These are phyloP conservation scores for Mycena sanguinolenta DNA, from an alignment of 768 basidiomycete species.

Conservation along the genomic window DNA sequence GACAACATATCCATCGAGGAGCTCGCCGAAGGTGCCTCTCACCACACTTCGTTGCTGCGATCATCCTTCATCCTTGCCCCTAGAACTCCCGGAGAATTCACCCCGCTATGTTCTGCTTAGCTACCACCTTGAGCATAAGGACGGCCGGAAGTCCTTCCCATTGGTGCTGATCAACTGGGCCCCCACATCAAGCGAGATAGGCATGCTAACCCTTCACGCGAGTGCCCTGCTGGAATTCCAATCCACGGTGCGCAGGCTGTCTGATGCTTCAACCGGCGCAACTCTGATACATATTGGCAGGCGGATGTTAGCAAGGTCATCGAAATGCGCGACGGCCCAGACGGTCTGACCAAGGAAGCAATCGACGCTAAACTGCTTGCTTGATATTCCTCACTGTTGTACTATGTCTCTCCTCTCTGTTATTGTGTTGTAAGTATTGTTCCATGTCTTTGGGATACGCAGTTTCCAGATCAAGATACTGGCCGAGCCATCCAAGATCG, in stretches of 20 bases:
- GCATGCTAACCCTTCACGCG: constrained; percentile 84
- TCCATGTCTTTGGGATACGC: constrained; percentile 1
- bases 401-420: neutral
- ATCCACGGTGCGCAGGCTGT: constrained; percentile 65
- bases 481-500: too few species aligned
- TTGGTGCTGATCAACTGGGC: constrained; percentile 92
- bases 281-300: constrained; percentile 50
- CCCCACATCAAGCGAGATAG: constrained; percentile 81
- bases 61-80: neutral
- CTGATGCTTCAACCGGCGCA: neutral
- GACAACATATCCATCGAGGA: constrained; percentile 84
- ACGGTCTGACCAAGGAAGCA: constrained; percentile 79
- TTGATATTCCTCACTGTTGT: constrained; percentile 10
- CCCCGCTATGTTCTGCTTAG: constrained; percentile 90
- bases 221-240: constrained; percentile 87
- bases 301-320: constrained; percentile 84
- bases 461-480: neutral
- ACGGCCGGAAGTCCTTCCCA: constrained; percentile 89
- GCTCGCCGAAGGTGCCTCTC: constrained; percentile 82
- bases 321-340: constrained; percentile 86
- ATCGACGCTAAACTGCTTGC: constrained; percentile 73
- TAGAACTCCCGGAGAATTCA: constrained; percentile 90
- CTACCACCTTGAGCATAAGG: constrained; percentile 82
- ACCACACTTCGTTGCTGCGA: constrained; percentile 3
- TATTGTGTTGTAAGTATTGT: neutral